These are phyloP conservation scores for Gymnopus androsaceus DNA, from an alignment of 1,284 basidiomycete species.

Conservation along the genomic window DNA sequence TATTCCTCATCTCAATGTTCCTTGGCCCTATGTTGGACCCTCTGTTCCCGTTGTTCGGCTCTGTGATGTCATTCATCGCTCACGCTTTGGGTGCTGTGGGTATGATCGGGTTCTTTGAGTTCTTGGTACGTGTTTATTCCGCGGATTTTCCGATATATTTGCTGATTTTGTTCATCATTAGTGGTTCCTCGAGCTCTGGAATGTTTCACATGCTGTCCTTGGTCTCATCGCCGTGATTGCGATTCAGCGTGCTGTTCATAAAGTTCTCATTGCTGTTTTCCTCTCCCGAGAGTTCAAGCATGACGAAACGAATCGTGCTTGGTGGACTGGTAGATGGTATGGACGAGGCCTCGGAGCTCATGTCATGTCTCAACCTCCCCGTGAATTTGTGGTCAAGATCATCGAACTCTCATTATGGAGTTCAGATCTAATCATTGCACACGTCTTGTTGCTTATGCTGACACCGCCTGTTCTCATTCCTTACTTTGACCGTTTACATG, in stretches of 20 bases:
- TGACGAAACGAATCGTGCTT: constrained; percentile 94
- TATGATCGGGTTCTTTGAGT: constrained; percentile 92
- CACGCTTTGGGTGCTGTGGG: constrained; percentile 82
- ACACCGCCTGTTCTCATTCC: constrained; percentile 74
- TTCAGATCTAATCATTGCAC: constrained; percentile 70
- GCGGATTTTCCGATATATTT: constrained; percentile 2
- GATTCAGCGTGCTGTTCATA: constrained; percentile 90
- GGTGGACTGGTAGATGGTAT: constrained; percentile 98
- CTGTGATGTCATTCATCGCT: constrained; percentile 86
- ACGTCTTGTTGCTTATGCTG: constrained; percentile 74
- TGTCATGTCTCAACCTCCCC: constrained; percentile 86
- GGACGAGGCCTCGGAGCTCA: constrained; percentile 86
- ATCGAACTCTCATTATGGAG: constrained; percentile 82
- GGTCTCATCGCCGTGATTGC: constrained; percentile 86
- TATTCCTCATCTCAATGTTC: constrained; percentile 92
- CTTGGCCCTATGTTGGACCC: constrained; percentile 90
- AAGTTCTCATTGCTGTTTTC: constrained; percentile 89
- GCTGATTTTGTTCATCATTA: constrained; percentile 35
- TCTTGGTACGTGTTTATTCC: constrained; percentile 62
- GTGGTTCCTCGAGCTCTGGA: constrained; percentile 96
- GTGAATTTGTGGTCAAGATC: constrained; percentile 88
- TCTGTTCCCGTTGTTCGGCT: constrained; percentile 84
- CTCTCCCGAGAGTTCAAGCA: constrained; percentile 96
- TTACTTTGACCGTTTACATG: constrained; percentile 75
- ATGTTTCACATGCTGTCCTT: constrained; percentile 87